phyloP scores from a whole-genome alignment of 352 stramenopile genomes.

The Pythium dissotocum region DNA sequence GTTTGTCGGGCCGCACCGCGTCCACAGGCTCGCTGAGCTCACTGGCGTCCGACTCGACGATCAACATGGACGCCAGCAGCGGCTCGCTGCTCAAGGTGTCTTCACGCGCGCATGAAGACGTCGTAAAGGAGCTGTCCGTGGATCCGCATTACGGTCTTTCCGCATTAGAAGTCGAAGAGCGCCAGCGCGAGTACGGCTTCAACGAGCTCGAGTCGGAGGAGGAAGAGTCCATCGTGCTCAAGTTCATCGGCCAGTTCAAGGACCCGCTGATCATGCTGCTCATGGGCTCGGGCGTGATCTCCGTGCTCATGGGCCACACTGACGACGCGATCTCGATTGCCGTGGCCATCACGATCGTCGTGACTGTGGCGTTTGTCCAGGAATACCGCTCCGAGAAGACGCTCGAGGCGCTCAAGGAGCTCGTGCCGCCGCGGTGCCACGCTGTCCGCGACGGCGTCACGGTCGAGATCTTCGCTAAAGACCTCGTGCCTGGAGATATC shows the following conservation, averaged over 20 bases:
- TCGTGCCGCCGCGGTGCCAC: constrained; percentile 76
- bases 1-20: constrained; percentile 17
- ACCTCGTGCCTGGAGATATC: constrained; percentile 83
- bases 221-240: constrained; percentile 86
- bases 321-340: constrained; percentile 96
- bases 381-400: constrained; percentile 88
- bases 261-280: constrained; percentile 97
- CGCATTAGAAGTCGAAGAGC: constrained; percentile 50
- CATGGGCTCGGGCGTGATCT: constrained; percentile 91
- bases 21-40: constrained; percentile 29
- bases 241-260: constrained; percentile 95
- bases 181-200: constrained; percentile 66
- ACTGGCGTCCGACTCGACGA: constrained; percentile 20
- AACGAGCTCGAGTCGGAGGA: constrained; percentile 77
- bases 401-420: constrained; percentile 78
- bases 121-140: constrained; percentile 65
- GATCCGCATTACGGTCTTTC: constrained; percentile 66
- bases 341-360: constrained; percentile 96
- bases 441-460: constrained; percentile 56
- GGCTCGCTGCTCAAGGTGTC: constrained; percentile 22
- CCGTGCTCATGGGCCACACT: constrained; percentile 91
- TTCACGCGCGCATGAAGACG: constrained; percentile 51
- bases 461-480: constrained; percentile 67
- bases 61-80: constrained; percentile 7
- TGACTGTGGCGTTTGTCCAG: constrained; percentile 94